These are phyloP conservation scores for Ampelomyces quisqualis DNA, from an alignment of 2,329 filamentous ascomycete species.

Conservation along the genomic window DNA sequence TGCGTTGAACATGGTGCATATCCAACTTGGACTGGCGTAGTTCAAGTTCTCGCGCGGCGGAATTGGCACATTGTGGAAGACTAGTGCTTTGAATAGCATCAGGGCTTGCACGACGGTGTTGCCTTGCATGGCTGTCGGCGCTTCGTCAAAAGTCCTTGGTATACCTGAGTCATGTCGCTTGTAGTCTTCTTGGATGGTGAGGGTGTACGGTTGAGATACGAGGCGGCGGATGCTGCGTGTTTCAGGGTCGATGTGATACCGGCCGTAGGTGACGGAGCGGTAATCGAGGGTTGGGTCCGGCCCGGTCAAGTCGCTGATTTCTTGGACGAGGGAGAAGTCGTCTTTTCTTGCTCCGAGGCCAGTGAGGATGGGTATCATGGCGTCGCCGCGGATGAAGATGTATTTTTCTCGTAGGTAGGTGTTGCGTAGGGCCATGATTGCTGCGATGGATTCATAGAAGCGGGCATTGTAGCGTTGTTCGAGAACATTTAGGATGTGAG, in stretches of 20 bases:
- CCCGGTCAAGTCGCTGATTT: constrained; percentile 4
- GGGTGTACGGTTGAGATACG: not conserved
- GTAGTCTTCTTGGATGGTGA: constrained; percentile 5
- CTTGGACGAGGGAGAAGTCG: constrained; percentile 1
- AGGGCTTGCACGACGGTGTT: constrained; percentile 4
- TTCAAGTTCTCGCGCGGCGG: constrained; percentile 1
- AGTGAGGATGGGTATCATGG: constrained; percentile 3
- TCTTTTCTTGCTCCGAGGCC: constrained; percentile 4
- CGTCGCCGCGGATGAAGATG: constrained; percentile 3
- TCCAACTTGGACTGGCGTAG: constrained; percentile 1
- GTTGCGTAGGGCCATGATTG: constrained; percentile 2
- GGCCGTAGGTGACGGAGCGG: constrained; percentile 2
- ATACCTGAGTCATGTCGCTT: constrained; percentile 5
- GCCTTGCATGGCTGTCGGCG: constrained; percentile 4
- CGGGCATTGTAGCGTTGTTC: constrained; percentile 2
- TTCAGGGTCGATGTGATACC: constrained; percentile 5
- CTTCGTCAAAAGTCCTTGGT: constrained; percentile 3
- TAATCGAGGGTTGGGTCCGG: constrained; percentile 5
- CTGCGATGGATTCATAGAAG: constrained; percentile 2
- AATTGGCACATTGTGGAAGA: constrained; percentile 1
- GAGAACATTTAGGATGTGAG: constrained; percentile 1
- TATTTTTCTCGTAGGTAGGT: constrained; percentile 1
- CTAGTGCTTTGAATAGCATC: constrained; percentile 4
- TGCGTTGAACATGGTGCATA: constrained; percentile 5
- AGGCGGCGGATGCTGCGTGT: constrained; percentile 3